Evolutionary conservation across 495 filamentous ascomycete genomes (phyloP).

Genomic region (Trichoderma reesei): DNA sequence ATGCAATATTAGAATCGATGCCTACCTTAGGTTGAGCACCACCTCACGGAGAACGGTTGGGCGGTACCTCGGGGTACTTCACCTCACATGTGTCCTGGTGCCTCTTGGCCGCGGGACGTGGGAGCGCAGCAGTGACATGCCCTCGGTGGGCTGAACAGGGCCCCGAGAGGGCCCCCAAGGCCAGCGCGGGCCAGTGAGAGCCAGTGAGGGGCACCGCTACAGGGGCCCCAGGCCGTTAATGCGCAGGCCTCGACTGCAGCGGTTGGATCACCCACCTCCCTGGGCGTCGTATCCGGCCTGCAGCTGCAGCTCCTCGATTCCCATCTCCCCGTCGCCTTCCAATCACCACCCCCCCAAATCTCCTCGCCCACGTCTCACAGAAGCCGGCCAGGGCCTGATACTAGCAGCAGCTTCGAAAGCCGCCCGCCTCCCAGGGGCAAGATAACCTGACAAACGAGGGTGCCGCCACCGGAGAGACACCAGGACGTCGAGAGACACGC

Average conservation of each 20-base stretch:
- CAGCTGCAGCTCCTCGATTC: conserved; percentile 3
- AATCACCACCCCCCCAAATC: not conserved
- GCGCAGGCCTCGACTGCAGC: not conserved
- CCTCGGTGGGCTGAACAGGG: not conserved
- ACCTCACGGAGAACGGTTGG: too few species aligned
- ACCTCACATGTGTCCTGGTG: too few species aligned
- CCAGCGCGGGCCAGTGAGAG: too few species aligned
- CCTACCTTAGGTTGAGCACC: too few species aligned
- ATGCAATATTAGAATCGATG: too few species aligned
- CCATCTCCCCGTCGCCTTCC: conserved; percentile 4
- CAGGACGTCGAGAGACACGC: not conserved
- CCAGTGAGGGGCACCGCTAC: not conserved
- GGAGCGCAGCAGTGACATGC: conserved; percentile 1
- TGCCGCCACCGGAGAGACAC: not conserved
- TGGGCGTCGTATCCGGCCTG: conserved; percentile 6
- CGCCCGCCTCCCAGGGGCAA: not conserved
- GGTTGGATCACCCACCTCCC: conserved; percentile 1
- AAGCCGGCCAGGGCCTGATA: not conserved
- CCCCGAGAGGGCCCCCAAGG: not conserved
- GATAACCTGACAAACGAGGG: not conserved
- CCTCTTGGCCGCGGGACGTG: too few species aligned
- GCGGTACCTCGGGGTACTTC: too few species aligned
- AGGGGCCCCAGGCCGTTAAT: not conserved
- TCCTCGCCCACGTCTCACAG: conserved; percentile 8
- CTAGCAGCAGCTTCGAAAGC: not conserved